phyloP scores from a whole-genome alignment of 805 yeast genomes.

The Kregervanrija pseudodelftensis region DNA sequence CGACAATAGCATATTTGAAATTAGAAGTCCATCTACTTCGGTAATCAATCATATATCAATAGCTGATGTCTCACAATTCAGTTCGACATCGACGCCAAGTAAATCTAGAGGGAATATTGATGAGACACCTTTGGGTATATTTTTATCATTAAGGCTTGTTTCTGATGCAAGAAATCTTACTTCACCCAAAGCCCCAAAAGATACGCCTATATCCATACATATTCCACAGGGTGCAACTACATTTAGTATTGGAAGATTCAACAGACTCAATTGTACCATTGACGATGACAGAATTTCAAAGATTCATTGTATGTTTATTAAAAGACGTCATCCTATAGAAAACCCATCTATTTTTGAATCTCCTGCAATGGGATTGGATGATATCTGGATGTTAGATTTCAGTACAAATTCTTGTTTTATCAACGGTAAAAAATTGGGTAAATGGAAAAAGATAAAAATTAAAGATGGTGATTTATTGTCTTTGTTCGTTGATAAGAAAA shows the following conservation, averaged over 20 bases:
- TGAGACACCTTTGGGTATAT: constrained; percentile 47
- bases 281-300: constrained; percentile 77
- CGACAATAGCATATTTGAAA: too few species aligned
- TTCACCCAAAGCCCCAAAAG: constrained; percentile 1
- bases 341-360: constrained; percentile 49
- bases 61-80: too few species aligned
- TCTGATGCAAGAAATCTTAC: background rate
- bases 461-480: constrained; percentile 60
- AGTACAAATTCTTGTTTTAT: constrained; percentile 77
- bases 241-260: constrained; percentile 63
- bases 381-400: constrained; percentile 72
- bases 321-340: constrained; percentile 52
- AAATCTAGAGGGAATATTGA: background rate
- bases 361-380: constrained; percentile 66
- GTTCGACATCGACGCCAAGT: too few species aligned
- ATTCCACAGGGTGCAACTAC: constrained; percentile 64
- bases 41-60: too few species aligned
- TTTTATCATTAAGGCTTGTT: constrained; percentile 50
- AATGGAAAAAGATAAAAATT: constrained; percentile 54
- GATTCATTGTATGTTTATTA: constrained; percentile 65
- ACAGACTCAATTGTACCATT: constrained; percentile 51
- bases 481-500: constrained; percentile 54
- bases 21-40: background rate
- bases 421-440: constrained; percentile 51
- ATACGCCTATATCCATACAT: constrained; percentile 32